These are phyloP conservation scores for Microcyclospora tardicrescens DNA, from an alignment of 2,329 filamentous ascomycete species.

Conservation along the genomic window DNA sequence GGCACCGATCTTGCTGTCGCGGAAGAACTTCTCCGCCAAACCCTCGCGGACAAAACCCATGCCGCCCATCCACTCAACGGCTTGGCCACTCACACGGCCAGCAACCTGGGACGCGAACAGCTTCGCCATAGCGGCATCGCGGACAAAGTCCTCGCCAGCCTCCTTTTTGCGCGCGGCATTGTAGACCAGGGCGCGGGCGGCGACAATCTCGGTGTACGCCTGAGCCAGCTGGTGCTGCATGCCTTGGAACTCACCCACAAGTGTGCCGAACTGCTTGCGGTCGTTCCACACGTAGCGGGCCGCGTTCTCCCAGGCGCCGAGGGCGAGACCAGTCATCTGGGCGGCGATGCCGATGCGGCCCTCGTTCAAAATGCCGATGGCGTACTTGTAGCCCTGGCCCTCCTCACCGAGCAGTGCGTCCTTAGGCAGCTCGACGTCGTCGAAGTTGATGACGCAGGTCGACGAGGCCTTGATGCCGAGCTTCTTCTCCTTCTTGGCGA, in stretches of 20 bases:
- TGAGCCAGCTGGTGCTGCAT: slow-evolving; percentile 99
- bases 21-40: slow-evolving; percentile 92
- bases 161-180: slow-evolving; percentile 98
- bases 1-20: slow-evolving; percentile 88
- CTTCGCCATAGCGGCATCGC: slow-evolving; percentile 97
- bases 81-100: slow-evolving; percentile 67
- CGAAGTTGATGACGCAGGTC: slow-evolving; percentile 94
- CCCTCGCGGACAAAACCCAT: slow-evolving; percentile 98
- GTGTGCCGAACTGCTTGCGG: slow-evolving; percentile 86
- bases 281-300: slow-evolving; percentile 95
- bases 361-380: slow-evolving; percentile 87
- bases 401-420: slow-evolving; percentile 78
- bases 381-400: slow-evolving; percentile 95
- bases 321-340: slow-evolving; percentile 93
- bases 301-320: slow-evolving; percentile 92
- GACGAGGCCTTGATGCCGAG: slow-evolving; percentile 90
- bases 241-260: slow-evolving; percentile 93
- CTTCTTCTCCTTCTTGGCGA: slow-evolving; percentile 99
- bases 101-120: slow-evolving; percentile 89
- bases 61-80: slow-evolving; percentile 98
- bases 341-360: slow-evolving; percentile 95
- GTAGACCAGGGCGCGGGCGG: slow-evolving; percentile 83
- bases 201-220: slow-evolving; percentile 83
- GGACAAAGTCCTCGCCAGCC: slow-evolving; percentile 86
- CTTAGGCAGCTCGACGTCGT: slow-evolving; percentile 82